phyloP scores from a whole-genome alignment of 306 rosid genomes.

The Rosa chinensis region DNA sequence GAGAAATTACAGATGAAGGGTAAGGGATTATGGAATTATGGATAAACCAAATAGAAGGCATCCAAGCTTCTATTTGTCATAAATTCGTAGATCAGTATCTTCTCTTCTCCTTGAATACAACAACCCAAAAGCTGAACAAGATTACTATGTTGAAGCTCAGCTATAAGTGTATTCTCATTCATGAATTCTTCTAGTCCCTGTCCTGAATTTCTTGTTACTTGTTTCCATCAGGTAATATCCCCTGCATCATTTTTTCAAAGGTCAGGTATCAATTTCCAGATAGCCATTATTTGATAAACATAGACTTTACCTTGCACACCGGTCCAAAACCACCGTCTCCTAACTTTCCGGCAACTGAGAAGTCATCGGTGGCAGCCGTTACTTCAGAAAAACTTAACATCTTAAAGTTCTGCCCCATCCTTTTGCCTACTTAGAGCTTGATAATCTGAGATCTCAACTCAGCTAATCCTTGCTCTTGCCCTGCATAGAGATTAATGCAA shows the following conservation, averaged over 20 bases:
- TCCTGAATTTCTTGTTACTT: slow-evolving; percentile 20
- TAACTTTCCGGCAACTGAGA: neutral
- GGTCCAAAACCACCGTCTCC: slow-evolving; percentile 31
- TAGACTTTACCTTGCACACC: slow-evolving; percentile 10
- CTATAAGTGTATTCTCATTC: slow-evolving; percentile 21
- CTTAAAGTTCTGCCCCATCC: too few species aligned
- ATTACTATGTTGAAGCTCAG: neutral
- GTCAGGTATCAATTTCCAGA: neutral
- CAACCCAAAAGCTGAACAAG: too few species aligned
- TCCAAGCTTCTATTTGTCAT: slow-evolving; percentile 23
- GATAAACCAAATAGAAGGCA: slow-evolving; percentile 2
- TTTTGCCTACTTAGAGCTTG: too few species aligned
- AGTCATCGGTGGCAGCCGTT: neutral
- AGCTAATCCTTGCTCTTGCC: too few species aligned
- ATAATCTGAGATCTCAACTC: too few species aligned
- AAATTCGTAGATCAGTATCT: slow-evolving; percentile 18
- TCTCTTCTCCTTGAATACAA: neutral
- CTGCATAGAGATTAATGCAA: too few species aligned
- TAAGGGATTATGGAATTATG: too few species aligned
- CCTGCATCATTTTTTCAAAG: neutral
- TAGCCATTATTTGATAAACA: neutral
- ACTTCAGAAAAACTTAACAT: neutral
- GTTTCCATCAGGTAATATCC: slow-evolving; percentile 8
- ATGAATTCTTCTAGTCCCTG: slow-evolving; percentile 20
- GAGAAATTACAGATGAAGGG: too few species aligned